A percentile compares a stretch with the other conserved stretches of the same genome.
Evolutionary conservation across 2,329 filamentous ascomycete species (phyloP).

Genomic region (Penicillium vulpinum): DNA sequence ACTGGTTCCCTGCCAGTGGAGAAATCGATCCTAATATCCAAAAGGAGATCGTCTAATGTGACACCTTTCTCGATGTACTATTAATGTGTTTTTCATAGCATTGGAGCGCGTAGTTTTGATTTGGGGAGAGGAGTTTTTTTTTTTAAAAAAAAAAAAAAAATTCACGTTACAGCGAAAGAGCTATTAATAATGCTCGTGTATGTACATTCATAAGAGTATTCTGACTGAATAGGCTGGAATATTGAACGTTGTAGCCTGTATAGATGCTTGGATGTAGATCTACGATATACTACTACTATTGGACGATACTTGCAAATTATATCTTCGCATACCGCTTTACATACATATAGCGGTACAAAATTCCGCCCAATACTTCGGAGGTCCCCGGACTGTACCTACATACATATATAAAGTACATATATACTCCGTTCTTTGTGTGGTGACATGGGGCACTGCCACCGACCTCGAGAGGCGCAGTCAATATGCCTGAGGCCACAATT

Average conservation of each 20-base stretch:
- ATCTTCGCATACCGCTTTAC: no score
- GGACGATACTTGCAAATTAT: no score
- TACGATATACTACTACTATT: neutral
- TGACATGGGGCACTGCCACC: conserved; percentile 23
- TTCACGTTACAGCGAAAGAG: neutral
- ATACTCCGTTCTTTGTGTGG: no score
- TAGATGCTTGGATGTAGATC: neutral
- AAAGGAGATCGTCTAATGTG: conserved; percentile 12
- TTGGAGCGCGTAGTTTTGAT: neutral
- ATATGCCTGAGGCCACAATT: conserved; percentile 9
- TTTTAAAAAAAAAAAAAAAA: neutral
- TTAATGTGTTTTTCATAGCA: neutral
- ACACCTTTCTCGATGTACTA: neutral
- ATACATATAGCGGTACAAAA: no score
- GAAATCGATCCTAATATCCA: conserved; percentile 34
- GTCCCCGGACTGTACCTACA: no score
- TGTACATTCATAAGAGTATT: neutral
- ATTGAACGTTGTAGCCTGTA: neutral
- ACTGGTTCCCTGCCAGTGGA: conserved; percentile 41
- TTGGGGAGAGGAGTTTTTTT: neutral
- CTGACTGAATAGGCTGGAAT: neutral
- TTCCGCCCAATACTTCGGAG: no score
- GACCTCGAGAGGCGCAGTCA: conserved; percentile 9
- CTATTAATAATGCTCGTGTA: neutral
- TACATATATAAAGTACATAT: no score